Conservation (phyloP, 1,139 yeast species). For the Suhomyces atakaporum region DNA sequence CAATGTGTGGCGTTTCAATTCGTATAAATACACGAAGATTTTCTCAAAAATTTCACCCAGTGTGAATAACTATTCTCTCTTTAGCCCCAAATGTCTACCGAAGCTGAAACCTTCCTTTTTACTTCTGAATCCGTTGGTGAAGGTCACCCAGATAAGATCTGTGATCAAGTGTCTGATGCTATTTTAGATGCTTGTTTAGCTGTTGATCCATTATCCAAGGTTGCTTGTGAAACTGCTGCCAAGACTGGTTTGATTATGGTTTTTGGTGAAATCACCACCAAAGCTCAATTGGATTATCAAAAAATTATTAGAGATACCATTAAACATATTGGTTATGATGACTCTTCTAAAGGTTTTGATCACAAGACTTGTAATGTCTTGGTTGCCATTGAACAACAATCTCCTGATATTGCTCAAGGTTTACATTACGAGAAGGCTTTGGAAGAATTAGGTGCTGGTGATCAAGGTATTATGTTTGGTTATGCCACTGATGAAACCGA, state of each 20-base stretch:
- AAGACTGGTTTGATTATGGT: constrained; percentile 99
- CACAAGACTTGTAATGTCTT: constrained; percentile 98
- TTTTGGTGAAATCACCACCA: constrained; percentile 98
- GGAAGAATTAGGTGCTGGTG: constrained; percentile 99
- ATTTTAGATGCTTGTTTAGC: constrained; percentile 96
- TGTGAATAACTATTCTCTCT: neutral
- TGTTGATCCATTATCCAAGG: constrained; percentile 96
- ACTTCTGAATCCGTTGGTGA: constrained; percentile 98
- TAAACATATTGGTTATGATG: constrained; percentile 97
- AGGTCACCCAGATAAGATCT: constrained; percentile 99
- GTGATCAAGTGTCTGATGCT: constrained; percentile 99
- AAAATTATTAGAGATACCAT: constrained; percentile 97
- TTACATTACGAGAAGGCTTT: constrained; percentile 94
- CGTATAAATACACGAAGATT: constrained; percentile 12
- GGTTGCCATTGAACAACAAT: constrained; percentile 99
- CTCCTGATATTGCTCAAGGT: constrained; percentile 99
- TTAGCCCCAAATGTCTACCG: constrained; percentile 13
- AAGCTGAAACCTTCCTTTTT: constrained; percentile 60
- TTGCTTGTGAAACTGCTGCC: constrained; percentile 98
- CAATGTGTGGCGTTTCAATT: constrained; percentile 9
- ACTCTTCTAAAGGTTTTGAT: constrained; percentile 95
- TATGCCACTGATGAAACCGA: constrained; percentile 99
- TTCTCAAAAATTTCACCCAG: constrained; percentile 2
- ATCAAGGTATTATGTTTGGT: constrained; percentile 99
- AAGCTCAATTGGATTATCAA: constrained; percentile 93